phyloP scores from a whole-genome alignment of 2,329 filamentous ascomycete genomes.

The Rugonectria rugulosa region DNA sequence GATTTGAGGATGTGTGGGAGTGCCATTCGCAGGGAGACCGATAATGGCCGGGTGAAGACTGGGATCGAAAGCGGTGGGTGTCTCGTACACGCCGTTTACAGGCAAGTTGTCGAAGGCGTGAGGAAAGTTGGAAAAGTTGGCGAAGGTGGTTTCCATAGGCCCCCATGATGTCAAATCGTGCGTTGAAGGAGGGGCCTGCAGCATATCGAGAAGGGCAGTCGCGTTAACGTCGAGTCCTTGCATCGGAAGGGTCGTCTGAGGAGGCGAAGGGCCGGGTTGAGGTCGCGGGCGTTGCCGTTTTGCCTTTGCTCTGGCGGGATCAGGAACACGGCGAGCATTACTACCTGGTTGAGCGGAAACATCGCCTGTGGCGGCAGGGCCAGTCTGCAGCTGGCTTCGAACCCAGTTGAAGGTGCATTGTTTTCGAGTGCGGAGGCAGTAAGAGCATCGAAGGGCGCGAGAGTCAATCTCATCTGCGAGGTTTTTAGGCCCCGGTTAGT shows the following conservation, averaged over 20 bases:
- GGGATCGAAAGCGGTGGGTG: constrained; percentile 34
- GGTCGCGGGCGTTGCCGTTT: constrained; percentile 38
- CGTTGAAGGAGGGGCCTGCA: constrained; percentile 37
- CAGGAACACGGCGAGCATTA: constrained; percentile 33
- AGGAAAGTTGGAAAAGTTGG: constrained; percentile 34
- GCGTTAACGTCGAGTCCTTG: constrained; percentile 38
- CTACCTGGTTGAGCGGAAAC: constrained; percentile 26
- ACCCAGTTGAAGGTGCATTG: constrained; percentile 41
- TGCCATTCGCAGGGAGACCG: constrained; percentile 27
- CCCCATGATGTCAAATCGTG: constrained; percentile 39
- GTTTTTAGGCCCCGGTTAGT: constrained; percentile 36
- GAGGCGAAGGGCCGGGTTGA: constrained; percentile 34
- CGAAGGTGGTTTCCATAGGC: constrained; percentile 37
- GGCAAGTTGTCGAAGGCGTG: constrained; percentile 37
- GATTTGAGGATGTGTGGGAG: constrained; percentile 30
- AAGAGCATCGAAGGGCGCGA: constrained; percentile 38
- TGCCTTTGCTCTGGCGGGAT: constrained; percentile 37
- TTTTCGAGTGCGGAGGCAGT: constrained; percentile 39
- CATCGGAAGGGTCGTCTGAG: constrained; percentile 33
- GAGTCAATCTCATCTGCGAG: constrained; percentile 39
- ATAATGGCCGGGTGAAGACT: constrained; percentile 34
- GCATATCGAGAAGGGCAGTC: constrained; percentile 38
- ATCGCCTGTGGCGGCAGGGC: constrained; percentile 31
- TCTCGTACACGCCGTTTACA: constrained; percentile 34
- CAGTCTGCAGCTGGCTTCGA: constrained; percentile 38